Percentiles rank a stretch among this genome's conserved stretches.
phyloP scores from a whole-genome alignment of 768 basidiomycete genomes.

The Lactarius deliciosus region DNA sequence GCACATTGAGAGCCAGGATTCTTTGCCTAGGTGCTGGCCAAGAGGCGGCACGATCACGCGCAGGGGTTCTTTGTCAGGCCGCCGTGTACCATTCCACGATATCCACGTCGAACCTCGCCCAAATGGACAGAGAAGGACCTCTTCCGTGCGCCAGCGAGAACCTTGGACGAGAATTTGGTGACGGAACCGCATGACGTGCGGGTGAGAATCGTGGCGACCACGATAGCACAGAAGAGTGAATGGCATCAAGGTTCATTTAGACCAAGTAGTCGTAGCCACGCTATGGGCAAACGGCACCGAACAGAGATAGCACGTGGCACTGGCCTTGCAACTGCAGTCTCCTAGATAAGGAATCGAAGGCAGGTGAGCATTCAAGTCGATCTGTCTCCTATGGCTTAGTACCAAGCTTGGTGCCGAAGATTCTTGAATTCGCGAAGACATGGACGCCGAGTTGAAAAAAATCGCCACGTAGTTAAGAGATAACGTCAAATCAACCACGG shows the following conservation, averaged over 20 bases:
- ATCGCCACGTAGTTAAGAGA: background rate
- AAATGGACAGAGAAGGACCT: background rate
- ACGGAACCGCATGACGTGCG: background rate
- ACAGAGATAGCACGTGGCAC: background rate
- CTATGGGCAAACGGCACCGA: background rate
- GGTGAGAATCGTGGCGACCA: background rate
- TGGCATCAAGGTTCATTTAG: no score
- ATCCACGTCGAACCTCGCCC: background rate
- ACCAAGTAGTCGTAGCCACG: background rate
- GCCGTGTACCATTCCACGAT: background rate
- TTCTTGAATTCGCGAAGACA: background rate
- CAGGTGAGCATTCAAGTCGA: background rate
- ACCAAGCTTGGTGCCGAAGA: background rate
- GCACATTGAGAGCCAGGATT: background rate
- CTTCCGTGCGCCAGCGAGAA: background rate
- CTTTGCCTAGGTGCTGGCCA: background rate
- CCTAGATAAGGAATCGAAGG: background rate
- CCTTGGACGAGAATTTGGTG: background rate
- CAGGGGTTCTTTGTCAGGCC: background rate
- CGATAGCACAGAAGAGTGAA: background rate
- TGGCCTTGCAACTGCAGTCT: background rate
- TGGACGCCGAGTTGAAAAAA: background rate
- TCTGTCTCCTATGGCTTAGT: background rate
- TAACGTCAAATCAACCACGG: background rate
- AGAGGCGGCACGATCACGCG: background rate